Percentiles rank a stretch among this genome's conserved stretches.
Evolutionary conservation across 441 rosid genomes (phyloP).

Genomic region (Oxalis stricta): DNA sequence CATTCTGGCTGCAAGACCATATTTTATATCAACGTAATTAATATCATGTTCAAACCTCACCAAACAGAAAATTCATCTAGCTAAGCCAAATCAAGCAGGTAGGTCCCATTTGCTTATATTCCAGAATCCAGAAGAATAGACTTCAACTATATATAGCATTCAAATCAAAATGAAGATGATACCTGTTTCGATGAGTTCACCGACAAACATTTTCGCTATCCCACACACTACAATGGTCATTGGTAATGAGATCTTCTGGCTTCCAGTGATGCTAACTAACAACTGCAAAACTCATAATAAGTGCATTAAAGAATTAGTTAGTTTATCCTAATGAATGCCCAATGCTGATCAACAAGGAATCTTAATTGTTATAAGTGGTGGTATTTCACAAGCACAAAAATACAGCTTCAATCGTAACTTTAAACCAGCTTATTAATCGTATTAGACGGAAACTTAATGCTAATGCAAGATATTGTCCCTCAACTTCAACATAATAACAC

Average conservation of each 20-base stretch:
- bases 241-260: constrained; percentile 67
- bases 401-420: too few relatives aligned
- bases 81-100: neutral
- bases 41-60: neutral
- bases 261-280: constrained; percentile 58
- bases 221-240: constrained; percentile 80
- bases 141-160: neutral
- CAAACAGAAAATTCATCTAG: neutral
- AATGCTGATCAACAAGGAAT: neutral
- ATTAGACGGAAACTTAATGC: neutral
- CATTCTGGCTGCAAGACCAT: constrained; percentile 42
- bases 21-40: neutral
- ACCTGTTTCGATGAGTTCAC: constrained; percentile 96
- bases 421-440: too few relatives aligned
- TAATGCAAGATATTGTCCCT: neutral
- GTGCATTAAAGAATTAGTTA: neutral
- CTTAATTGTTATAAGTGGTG: too few relatives aligned
- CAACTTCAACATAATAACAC: neutral
- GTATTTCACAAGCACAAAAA: too few relatives aligned
- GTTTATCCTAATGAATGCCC: neutral
- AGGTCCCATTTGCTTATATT: too few relatives aligned
- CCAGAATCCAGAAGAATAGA: too few relatives aligned
- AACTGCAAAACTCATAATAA: constrained; percentile 28
- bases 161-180: neutral
- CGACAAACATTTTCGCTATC: constrained; percentile 94